Evolutionary conservation across 2,329 filamentous ascomycete genomes (phyloP).

Genomic region (Aureobasidium sp.): DNA sequence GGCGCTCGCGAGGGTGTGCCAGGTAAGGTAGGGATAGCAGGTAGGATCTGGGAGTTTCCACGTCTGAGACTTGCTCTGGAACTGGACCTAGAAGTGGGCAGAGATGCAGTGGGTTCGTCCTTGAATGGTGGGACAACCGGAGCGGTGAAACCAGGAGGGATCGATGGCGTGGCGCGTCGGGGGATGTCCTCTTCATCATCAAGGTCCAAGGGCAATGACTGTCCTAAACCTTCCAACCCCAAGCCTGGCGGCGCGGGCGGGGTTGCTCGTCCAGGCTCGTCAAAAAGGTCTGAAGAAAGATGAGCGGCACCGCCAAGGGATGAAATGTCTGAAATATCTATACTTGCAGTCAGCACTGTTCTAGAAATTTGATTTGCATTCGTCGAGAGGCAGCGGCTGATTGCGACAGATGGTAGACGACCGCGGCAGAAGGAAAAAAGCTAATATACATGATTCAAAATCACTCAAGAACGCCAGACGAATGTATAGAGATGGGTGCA

Average conservation of each 20-base stretch:
- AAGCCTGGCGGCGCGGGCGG: conserved; percentile 29
- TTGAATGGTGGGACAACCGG: not conserved
- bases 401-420: conserved; percentile 14
- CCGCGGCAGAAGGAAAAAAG: conserved; percentile 1
- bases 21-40: conserved; percentile 36
- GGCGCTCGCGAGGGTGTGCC: conserved; percentile 29
- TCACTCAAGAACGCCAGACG: conserved; percentile 16
- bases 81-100: conserved; percentile 24
- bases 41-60: conserved; percentile 28
- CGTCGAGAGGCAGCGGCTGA: not conserved
- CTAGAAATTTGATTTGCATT: conserved; percentile 2
- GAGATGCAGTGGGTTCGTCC: conserved; percentile 16
- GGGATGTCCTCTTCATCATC: conserved; percentile 22
- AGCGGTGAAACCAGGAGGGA: conserved; percentile 39
- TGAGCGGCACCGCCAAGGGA: conserved; percentile 10
- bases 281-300: conserved; percentile 13
- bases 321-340: conserved; percentile 14
- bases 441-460: conserved; percentile 15
- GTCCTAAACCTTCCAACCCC: conserved; percentile 27
- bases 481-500: conserved; percentile 12
- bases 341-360: conserved; percentile 14
- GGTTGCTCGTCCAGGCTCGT: conserved; percentile 23
- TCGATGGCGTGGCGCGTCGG: conserved; percentile 37
- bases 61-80: conserved; percentile 31
- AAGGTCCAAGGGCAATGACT: conserved; percentile 3